These are phyloP conservation scores for Huntiella savannae DNA, from an alignment of 2,329 filamentous ascomycete genomes.

Conservation along the genomic window DNA sequence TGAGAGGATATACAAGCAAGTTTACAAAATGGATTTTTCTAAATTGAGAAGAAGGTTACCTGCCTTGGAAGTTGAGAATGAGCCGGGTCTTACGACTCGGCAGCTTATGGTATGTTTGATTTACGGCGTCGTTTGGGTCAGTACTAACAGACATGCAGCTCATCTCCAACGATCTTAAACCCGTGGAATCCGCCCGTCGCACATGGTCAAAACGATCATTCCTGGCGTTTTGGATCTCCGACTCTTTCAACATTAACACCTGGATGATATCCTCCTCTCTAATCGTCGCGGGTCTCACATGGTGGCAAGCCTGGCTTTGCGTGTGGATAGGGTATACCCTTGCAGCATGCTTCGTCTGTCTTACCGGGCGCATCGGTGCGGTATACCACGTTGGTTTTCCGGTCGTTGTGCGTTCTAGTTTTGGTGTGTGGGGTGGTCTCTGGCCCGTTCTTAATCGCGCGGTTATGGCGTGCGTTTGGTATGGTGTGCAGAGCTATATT, in stretches of 20 bases:
- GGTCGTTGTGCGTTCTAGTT: slow-evolving; percentile 56
- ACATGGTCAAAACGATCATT: slow-evolving; percentile 82
- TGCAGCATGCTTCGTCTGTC: slow-evolving; percentile 52
- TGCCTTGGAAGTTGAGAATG: slow-evolving; percentile 45
- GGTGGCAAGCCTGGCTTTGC: slow-evolving; percentile 85
- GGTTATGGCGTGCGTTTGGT: slow-evolving; percentile 79
- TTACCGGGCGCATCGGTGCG: slow-evolving; percentile 69
- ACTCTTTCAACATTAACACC: slow-evolving; percentile 77
- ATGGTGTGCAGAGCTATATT: slow-evolving; percentile 70
- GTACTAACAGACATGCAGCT: slow-evolving; percentile 27
- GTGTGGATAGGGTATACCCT: slow-evolving; percentile 76
- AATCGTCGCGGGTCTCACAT: slow-evolving; percentile 59
- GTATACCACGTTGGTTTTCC: slow-evolving; percentile 82
- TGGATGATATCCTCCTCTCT: slow-evolving; percentile 86
- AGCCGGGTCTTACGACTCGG: slow-evolving; percentile 56
- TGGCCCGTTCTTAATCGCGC: slow-evolving; percentile 83
- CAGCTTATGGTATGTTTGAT: slow-evolving; percentile 50
- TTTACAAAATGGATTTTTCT: background rate
- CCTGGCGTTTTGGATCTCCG: slow-evolving; percentile 71
- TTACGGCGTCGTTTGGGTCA: background rate
- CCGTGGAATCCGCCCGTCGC: slow-evolving; percentile 59
- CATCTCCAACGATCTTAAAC: slow-evolving; percentile 64
- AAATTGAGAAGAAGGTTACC: background rate
- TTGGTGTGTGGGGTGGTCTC: slow-evolving; percentile 74
- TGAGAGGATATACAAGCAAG: background rate